These are phyloP conservation scores for Bruguiera sexangula DNA, from an alignment of 345 rosid species.

Conservation along the genomic window DNA sequence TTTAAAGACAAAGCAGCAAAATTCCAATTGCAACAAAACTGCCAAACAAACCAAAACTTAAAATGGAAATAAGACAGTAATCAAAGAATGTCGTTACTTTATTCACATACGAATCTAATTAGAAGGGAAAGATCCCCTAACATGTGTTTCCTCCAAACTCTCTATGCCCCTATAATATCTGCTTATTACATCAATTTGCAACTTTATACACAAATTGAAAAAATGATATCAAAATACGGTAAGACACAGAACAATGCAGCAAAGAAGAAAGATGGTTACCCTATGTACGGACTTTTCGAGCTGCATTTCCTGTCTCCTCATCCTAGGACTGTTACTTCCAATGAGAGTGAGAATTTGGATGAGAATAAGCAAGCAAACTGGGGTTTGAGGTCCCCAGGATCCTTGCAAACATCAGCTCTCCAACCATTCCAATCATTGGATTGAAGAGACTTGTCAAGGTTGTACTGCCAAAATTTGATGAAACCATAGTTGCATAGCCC, in stretches of 20 bases:
- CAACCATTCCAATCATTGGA: conserved; percentile 56
- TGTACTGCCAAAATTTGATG: conserved; percentile 14
- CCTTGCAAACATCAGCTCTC: conserved; percentile 33
- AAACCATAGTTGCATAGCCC: conserved; percentile 20
- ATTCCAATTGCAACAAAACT: too few species aligned
- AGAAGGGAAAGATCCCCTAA: too few species aligned
- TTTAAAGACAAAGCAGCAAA: too few species aligned
- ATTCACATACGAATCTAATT: too few species aligned
- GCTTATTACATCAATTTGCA: not conserved
- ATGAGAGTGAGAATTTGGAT: conserved; percentile 11
- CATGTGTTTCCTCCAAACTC: too few species aligned
- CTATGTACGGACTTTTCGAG: conserved; percentile 22
- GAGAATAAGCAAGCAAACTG: conserved; percentile 45
- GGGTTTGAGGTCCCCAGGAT: conserved; percentile 27
- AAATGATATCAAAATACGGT: conserved; percentile 19
- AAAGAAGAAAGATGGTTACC: conserved; percentile 23
- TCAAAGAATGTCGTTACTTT: too few species aligned
- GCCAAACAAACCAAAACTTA: too few species aligned
- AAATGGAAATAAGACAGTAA: too few species aligned
- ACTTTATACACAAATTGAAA: conserved; percentile 12
- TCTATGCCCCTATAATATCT: not conserved
- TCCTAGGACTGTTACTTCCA: conserved; percentile 16
- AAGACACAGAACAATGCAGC: conserved; percentile 26
- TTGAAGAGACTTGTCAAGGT: conserved; percentile 38
- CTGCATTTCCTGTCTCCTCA: conserved; percentile 27